A percentile compares a stretch with the other conserved stretches of the same genome.
phyloP scores from a whole-genome alignment of 2,329 filamentous ascomycete species.

The Penicillium nordicum region DNA sequence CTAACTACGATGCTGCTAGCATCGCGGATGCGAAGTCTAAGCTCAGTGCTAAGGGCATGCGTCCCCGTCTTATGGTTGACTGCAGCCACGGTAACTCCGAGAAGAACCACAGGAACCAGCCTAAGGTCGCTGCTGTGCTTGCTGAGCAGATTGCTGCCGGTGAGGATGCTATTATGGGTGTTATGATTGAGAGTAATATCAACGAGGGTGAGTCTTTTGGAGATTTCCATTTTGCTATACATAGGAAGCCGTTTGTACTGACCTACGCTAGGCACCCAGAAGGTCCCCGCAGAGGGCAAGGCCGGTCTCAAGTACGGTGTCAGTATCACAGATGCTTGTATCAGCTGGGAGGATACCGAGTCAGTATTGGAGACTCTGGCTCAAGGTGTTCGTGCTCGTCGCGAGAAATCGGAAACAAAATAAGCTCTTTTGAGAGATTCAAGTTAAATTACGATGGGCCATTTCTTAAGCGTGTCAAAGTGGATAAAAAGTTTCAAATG shows the following conservation, averaged over 20 bases:
- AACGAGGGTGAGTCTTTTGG: slow-evolving; percentile 65
- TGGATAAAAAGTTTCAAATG: slow-evolving; percentile 1
- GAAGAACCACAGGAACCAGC: slow-evolving; percentile 97
- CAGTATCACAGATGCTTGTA: slow-evolving; percentile 96
- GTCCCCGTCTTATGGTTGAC: slow-evolving; percentile 87
- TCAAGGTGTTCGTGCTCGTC: slow-evolving; percentile 71
- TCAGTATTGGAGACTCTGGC: slow-evolving; percentile 73
- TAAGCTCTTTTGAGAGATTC: slow-evolving; percentile 7
- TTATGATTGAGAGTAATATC: slow-evolving; percentile 99
- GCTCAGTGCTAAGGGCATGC: slow-evolving; percentile 69
- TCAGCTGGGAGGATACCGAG: slow-evolving; percentile 88
- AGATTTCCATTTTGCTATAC: neutral
- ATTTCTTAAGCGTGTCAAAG: slow-evolving; percentile 4
- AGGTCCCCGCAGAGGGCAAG: slow-evolving; percentile 83
- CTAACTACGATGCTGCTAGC: slow-evolving; percentile 86
- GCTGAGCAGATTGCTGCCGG: slow-evolving; percentile 82
- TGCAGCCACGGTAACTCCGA: slow-evolving; percentile 95
- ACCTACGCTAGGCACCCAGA: slow-evolving; percentile 65
- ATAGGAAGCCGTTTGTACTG: slow-evolving; percentile 4
- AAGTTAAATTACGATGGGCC: neutral
- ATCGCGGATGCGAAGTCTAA: slow-evolving; percentile 79
- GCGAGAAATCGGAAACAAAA: slow-evolving; percentile 45
- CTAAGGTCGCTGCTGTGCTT: slow-evolving; percentile 78
- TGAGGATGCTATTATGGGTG: slow-evolving; percentile 85
- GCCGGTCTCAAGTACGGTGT: slow-evolving; percentile 85